A percentile compares a stretch with the other conserved stretches of the same genome.
Evolutionary conservation across 768 basidiomycete genomes (phyloP).

Genomic region (Gyrodon lividus): DNA sequence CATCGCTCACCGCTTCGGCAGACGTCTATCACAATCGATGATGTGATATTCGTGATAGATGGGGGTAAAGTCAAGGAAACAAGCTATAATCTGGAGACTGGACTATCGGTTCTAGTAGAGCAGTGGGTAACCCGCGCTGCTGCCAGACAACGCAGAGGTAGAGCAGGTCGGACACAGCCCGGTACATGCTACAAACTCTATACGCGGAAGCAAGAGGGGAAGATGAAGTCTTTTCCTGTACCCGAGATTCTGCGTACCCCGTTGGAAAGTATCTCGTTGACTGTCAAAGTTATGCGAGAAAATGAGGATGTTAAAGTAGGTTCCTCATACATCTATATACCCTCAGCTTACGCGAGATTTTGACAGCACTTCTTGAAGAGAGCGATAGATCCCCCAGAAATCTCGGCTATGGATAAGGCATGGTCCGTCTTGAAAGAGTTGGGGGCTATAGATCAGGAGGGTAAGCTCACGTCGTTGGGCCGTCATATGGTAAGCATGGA

Average conservation of each 20-base stretch:
- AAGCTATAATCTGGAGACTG: conserved; percentile 63
- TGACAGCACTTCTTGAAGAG: conserved; percentile 59
- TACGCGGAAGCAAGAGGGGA: conserved; percentile 66
- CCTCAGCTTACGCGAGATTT: neutral
- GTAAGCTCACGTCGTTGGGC: conserved; percentile 77
- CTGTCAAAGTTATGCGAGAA: conserved; percentile 78
- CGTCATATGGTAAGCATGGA: conserved; percentile 59
- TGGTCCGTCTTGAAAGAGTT: conserved; percentile 72
- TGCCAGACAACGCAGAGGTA: conserved; percentile 79
- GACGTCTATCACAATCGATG: conserved; percentile 91
- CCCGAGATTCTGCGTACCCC: conserved; percentile 91
- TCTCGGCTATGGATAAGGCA: conserved; percentile 73
- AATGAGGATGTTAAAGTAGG: conserved; percentile 73
- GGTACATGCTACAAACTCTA: conserved; percentile 89
- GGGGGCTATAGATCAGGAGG: conserved; percentile 68
- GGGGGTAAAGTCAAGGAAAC: conserved; percentile 85
- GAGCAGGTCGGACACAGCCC: conserved; percentile 84
- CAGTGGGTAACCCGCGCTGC: conserved; percentile 77
- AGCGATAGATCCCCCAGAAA: conserved; percentile 82
- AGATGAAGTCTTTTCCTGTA: conserved; percentile 68
- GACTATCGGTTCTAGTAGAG: conserved; percentile 76
- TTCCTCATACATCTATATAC: conserved; percentile 13
- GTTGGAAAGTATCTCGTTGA: conserved; percentile 76
- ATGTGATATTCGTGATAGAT: conserved; percentile 83
- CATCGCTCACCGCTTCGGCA: conserved; percentile 27